A percentile compares a stretch with the other conserved stretches of the same genome.
phyloP scores from a whole-genome alignment of 78 protist genomes.

The Dictyostelium firmibasis region DNA sequence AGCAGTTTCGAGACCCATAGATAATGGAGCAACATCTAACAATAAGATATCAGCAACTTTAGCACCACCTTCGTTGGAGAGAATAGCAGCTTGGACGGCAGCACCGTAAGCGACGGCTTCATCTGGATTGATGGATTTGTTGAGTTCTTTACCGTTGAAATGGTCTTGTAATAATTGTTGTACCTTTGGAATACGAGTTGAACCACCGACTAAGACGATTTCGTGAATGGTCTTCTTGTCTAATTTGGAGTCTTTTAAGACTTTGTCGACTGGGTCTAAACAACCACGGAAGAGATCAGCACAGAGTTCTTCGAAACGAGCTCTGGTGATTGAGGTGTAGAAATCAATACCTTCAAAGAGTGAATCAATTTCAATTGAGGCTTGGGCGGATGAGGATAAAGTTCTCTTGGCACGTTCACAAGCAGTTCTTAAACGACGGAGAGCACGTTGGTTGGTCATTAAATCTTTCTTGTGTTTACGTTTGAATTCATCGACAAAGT shows the following conservation, averaged over 20 bases:
- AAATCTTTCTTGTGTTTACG: conserved; percentile 88
- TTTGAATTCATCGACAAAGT: conserved; percentile 87
- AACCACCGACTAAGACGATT: conserved; percentile 97
- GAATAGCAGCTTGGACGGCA: conserved; percentile 95
- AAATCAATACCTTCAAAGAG: conserved; percentile 94
- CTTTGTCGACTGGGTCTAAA: conserved; percentile 88
- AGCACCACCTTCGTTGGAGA: conserved; percentile 84
- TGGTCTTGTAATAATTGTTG: conserved; percentile 91
- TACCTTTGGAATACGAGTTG: conserved; percentile 96
- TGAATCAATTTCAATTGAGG: conserved; percentile 93
- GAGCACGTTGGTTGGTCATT: conserved; percentile 84
- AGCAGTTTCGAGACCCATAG: conserved; percentile 99
- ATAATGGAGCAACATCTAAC: conserved; percentile 99
- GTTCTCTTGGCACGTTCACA: conserved; percentile 96
- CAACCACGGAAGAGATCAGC: conserved; percentile 88
- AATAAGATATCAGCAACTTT: conserved; percentile 95
- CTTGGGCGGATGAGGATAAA: conserved; percentile 88
- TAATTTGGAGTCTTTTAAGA: conserved; percentile 91
- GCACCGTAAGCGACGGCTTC: conserved; percentile 96
- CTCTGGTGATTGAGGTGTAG: conserved; percentile 92
- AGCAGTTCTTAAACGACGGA: conserved; percentile 94
- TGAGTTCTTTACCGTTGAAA: conserved; percentile 94
- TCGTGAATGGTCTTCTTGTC: conserved; percentile 90
- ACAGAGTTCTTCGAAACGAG: conserved; percentile 94
- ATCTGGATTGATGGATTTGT: conserved; percentile 95